Base-by-base conservation (phyloP, 2,329 filamentous ascomycete species). In the Leptographium galeiforme region DNA sequence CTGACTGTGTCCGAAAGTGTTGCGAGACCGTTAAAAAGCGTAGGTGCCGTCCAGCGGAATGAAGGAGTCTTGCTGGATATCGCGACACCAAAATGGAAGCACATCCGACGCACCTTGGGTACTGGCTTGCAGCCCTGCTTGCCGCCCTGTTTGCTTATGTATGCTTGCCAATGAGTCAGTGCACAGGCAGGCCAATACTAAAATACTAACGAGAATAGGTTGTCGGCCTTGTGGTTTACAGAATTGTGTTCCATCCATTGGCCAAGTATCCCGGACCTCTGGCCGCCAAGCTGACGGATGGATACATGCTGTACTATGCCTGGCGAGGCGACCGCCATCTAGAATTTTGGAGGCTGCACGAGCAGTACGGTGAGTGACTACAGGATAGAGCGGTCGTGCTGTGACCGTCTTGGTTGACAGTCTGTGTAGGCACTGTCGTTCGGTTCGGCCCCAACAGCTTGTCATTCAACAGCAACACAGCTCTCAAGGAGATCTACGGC, bases 391-490 rank as follows among this genome's bases (percentile, higher is more conserved):
- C 14, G 11, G 11, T 6, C 14, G 16, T n/a, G 16, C 16, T 43
- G 8, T 36, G 13, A 16, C 13, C 38, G 6, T 39, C 12, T 13
- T 36, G 10, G 18, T n/a, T 18, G 11, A 18, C 7, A 56, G 48
- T 48, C 2, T 11, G 32, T 18, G 1, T 47, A 81, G 78, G 80
- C 60, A 70, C 73, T n/a, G 66, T 81, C 50, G 84, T 91, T n/a
- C 85, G 88, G 33, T 87, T 85, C 59, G 85, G 85, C 0, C 88
- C 88, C 46, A 88, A 89, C 66, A 80, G 79, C 56, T 70, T 95
- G 44, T 87, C 83, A 1, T 79, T 94, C 70, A 91, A 93, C 72
- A 83, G 81, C 53, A 77, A 77, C 56, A 75, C 76, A 8, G 84
- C 85, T 1, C 71, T 87, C 55, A 79, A 80, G 64, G 76, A 81